Percentiles rank a stretch among this genome's conserved stretches.
phyloP scores from a whole-genome alignment of 768 basidiomycete genomes.

The Krasilnikovozyma curviuscula region DNA sequence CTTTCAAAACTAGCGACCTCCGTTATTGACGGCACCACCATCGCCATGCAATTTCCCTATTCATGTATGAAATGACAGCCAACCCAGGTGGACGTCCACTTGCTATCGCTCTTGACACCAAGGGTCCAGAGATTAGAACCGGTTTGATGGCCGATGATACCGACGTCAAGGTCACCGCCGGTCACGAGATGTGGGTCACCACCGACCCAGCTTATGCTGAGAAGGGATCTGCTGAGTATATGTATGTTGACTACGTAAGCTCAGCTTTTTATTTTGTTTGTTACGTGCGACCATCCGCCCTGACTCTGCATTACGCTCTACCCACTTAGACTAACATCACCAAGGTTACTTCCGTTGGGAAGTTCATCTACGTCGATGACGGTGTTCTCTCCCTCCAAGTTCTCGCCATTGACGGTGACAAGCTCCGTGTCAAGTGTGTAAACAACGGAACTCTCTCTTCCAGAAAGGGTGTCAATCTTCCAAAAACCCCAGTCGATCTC shows the following conservation, averaged over 20 bases:
- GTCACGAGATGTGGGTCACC: slow-evolving; percentile 81
- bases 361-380: slow-evolving; percentile 93
- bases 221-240: slow-evolving; percentile 56
- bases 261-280: not conserved
- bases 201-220: slow-evolving; percentile 66
- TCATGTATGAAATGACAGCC: slow-evolving; percentile 27
- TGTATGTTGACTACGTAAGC: slow-evolving; percentile 88
- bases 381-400: slow-evolving; percentile 88
- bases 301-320: not conserved
- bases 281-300: too few species aligned
- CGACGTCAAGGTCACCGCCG: slow-evolving; percentile 74
- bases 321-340: slow-evolving; percentile 55
- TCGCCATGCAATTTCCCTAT: not conserved
- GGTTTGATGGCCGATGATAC: slow-evolving; percentile 69
- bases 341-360: slow-evolving; percentile 92
- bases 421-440: slow-evolving; percentile 52
- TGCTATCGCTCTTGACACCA: slow-evolving; percentile 95
- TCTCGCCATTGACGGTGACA: slow-evolving; percentile 61
- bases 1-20: not conserved
- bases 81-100: slow-evolving; percentile 68
- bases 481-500: slow-evolving; percentile 92
- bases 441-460: slow-evolving; percentile 88
- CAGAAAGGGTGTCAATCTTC: slow-evolving; percentile 97
- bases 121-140: slow-evolving; percentile 98
- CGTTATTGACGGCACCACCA: too few species aligned